phyloP scores from a whole-genome alignment of 306 rosid species.

The Pachyrhizus erosus region DNA sequence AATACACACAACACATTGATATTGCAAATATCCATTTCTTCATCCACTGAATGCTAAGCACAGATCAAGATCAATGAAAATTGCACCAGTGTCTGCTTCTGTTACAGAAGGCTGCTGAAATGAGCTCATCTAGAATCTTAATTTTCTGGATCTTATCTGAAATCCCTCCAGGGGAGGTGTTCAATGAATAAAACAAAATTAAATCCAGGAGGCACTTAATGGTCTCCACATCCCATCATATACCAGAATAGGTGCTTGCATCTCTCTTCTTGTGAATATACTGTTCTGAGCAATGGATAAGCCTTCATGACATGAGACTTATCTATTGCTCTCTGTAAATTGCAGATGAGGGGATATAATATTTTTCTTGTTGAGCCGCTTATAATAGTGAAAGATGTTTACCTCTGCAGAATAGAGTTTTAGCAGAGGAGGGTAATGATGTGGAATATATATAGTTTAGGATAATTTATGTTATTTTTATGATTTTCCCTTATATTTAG shows the following conservation, averaged over 20 bases:
- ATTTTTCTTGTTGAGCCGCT: slow-evolving; percentile 15
- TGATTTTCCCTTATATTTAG: not conserved
- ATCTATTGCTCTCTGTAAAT: not conserved
- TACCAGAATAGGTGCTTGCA: not conserved
- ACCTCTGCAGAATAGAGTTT: slow-evolving; percentile 19
- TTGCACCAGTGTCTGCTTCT: not conserved
- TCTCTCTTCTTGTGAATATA: not conserved
- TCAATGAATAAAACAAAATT: not conserved
- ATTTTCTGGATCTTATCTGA: slow-evolving; percentile 1
- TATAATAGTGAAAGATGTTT: not conserved
- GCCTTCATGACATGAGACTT: slow-evolving; percentile 28
- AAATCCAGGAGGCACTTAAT: not conserved
- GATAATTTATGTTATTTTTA: not conserved
- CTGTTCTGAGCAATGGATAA: not conserved
- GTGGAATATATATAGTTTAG: slow-evolving; percentile 1
- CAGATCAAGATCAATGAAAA: not conserved
- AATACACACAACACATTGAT: slow-evolving; percentile 5
- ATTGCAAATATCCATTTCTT: not conserved
- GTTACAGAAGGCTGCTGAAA: slow-evolving; percentile 21
- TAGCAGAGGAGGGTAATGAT: not conserved
- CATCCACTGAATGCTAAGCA: not conserved
- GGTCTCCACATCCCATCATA: slow-evolving; percentile 2
- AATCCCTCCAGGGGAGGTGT: not conserved
- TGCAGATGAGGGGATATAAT: not conserved
- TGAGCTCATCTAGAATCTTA: slow-evolving; percentile 15